Conservation (phyloP, 345 rosid genomes). For the Brassica rapa region DNA sequence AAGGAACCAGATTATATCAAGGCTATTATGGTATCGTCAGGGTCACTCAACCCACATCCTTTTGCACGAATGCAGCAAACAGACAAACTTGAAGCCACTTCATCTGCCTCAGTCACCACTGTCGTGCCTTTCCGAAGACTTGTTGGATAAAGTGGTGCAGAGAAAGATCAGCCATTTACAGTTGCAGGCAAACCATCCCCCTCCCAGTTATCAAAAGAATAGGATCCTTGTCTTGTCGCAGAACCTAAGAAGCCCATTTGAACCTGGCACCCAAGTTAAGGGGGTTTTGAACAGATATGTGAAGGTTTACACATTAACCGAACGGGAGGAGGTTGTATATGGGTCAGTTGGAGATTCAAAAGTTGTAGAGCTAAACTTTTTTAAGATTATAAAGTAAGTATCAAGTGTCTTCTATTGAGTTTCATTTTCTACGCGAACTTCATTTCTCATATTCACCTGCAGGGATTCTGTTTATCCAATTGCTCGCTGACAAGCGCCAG, state of each 20-base stretch:
- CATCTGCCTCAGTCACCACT: not conserved
- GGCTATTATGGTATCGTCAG: not conserved
- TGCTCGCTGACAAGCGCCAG: not conserved
- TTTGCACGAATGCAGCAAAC: not conserved
- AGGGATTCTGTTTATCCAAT: not conserved
- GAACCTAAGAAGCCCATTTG: not conserved
- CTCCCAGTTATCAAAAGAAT: not conserved
- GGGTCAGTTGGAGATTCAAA: not conserved
- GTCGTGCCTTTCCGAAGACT: not conserved
- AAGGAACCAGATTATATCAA: not conserved
- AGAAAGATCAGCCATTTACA: too few relatives aligned
- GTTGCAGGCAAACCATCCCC: not conserved
- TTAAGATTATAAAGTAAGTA: not conserved
- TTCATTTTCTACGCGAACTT: too few relatives aligned
- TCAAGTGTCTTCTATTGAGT: not conserved
- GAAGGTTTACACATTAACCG: not conserved
- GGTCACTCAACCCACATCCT: not conserved
- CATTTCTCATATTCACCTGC: not conserved
- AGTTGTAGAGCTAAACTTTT: not conserved
- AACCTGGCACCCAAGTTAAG: not conserved
- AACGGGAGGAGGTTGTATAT: not conserved
- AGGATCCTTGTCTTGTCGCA: not conserved
- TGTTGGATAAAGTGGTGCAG: not conserved
- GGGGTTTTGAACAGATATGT: not conserved
- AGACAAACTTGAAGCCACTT: not conserved